Percentiles rank a stretch among this genome's conserved stretches.
Evolutionary conservation across 225 moss, liverwort and hornwort species (phyloP).

Genomic region (Asterella californica): DNA sequence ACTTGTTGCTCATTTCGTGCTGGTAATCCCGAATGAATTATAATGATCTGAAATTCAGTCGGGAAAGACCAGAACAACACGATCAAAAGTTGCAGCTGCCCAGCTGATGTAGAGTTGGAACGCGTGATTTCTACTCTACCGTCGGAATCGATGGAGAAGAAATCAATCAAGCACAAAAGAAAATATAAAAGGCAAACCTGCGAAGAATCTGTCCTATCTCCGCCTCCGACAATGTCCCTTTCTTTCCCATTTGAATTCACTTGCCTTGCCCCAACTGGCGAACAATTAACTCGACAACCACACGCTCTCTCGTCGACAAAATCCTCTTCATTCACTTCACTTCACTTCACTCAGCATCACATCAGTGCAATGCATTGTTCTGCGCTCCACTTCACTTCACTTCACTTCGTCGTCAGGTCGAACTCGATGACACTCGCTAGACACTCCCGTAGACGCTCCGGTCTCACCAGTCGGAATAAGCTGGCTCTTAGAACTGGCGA

Average conservation of each 20-base stretch:
- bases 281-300: background rate
- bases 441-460: background rate
- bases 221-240: slow-evolving; percentile 38
- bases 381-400: background rate
- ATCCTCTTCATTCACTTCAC: background rate
- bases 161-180: background rate
- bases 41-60: background rate
- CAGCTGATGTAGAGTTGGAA: background rate
- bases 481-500: background rate
- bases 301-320: background rate
- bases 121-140: background rate
- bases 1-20: background rate
- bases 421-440: background rate
- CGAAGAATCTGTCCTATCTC: slow-evolving; percentile 36
- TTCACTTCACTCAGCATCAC: background rate
- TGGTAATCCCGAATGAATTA: background rate
- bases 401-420: background rate
- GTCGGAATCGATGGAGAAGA: background rate
- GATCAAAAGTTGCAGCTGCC: background rate
- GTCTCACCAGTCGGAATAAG: background rate
- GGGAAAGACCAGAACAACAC: background rate
- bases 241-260: slow-evolving; percentile 31
- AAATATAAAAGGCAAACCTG: slow-evolving; percentile 24
- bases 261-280: background rate
- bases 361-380: background rate